Base-by-base conservation (phyloP, 345 rosid genomes). In the Diplotaxis tenuifolia region DNA sequence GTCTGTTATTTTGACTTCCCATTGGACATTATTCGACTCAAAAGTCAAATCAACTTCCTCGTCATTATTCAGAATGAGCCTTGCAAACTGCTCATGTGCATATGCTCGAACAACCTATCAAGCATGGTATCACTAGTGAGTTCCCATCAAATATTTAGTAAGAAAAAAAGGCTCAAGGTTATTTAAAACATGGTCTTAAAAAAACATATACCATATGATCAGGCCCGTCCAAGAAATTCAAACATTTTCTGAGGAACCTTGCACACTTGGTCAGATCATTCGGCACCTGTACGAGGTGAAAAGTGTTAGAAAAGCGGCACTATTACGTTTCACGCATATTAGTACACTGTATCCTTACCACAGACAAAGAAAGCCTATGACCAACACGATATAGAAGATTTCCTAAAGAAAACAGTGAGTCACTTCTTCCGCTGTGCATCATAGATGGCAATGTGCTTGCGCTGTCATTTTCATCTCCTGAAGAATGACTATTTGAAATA, bases 61-160 rank as follows among this genome's bases (percentile, higher is more conserved):
- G 10, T 83, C 94, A 78, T 82, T 76, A 78, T 80, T 85, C 75
- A 94, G 80, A 73, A 94, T 89, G 42, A 94, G 95, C 80, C 98
- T 82, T 52, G 98, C 98, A 76, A 87, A 94, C 73, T 94, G 96
- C 67, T 94, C 98, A 63, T 94, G 98, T 69, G 98, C 98, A 72
- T 75, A 83, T 57, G 98, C 96, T 40, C 98, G 96, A 29, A 94
- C 90, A 71, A 91, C 95, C 97, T 94, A 79, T 73, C 75, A 62
- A 73, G 29, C 61, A 77, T 22, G 23, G 71, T 63, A 70, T 36
- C 50, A 62, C 28, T 29, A 9, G 42, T 69, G 40, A 78, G 68
- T 45, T 67, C 58, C 29, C 50, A 80, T 23, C 27, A 47, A 76
- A 27, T 3, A 23, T 59, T 65, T 19, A 5, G 36, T 5, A 58